These are phyloP conservation scores for Cryptococcus sp. DNA, from an alignment of 1,284 basidiomycete genomes.

Conservation along the genomic window DNA sequence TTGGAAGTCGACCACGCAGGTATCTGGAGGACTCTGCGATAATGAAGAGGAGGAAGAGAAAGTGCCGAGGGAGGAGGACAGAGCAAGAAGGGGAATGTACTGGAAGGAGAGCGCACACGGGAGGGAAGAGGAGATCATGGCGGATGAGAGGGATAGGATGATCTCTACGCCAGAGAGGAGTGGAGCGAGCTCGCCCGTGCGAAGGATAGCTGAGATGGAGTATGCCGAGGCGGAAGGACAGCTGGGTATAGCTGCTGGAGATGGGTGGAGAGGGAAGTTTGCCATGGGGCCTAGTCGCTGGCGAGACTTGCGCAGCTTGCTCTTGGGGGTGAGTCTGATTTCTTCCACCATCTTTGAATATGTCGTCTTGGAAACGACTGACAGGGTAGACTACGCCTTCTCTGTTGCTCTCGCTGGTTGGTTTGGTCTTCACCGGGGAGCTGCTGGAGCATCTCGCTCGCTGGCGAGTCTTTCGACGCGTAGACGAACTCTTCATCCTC, in stretches of 20 bases:
- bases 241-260: background rate
- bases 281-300: background rate
- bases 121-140: background rate
- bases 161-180: background rate
- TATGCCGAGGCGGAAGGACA: slow-evolving; percentile 1
- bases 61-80: background rate
- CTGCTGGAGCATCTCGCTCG: slow-evolving; percentile 77
- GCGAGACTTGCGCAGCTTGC: slow-evolving; percentile 28
- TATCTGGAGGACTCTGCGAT: background rate
- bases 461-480: slow-evolving; percentile 81
- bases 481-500: slow-evolving; percentile 95
- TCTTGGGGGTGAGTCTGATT: slow-evolving; percentile 29
- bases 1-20: background rate
- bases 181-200: background rate
- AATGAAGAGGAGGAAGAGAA: slow-evolving; percentile 3
- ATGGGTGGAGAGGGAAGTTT: background rate
- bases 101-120: background rate
- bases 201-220: slow-evolving; percentile 2
- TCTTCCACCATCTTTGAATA: background rate
- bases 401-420: slow-evolving; percentile 47
- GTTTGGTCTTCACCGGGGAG: slow-evolving; percentile 77
- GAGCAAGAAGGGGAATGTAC: no score
- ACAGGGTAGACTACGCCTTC: slow-evolving; percentile 47
- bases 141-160: background rate
- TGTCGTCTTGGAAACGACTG: background rate